Evolutionary conservation across 2,329 filamentous ascomycete genomes (phyloP).

Genomic region (Plenodomus biglobosus): DNA sequence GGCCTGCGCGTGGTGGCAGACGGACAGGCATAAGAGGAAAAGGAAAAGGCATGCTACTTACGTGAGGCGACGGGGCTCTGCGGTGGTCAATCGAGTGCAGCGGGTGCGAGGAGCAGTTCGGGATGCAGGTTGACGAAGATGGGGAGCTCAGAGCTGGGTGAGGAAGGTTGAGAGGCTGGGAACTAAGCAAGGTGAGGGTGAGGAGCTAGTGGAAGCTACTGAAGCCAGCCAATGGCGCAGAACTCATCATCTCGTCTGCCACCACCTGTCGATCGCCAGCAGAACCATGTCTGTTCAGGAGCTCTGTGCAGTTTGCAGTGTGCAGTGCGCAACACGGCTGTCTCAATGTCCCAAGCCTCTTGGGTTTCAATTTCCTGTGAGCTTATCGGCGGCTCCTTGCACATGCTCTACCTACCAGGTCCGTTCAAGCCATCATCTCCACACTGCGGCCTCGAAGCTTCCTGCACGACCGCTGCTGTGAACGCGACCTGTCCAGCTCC

Average conservation of each 20-base stretch:
- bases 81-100: conserved; percentile 1
- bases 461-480: conserved; percentile 20
- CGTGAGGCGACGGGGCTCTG: conserved; percentile 22
- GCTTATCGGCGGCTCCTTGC: too few species aligned
- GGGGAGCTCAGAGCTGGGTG: conserved; percentile 4
- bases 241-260: conserved; percentile 6
- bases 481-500: conserved; percentile 21
- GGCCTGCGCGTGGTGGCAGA: conserved; percentile 12
- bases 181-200: conserved; percentile 9
- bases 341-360: neutral
- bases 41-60: conserved; percentile 30
- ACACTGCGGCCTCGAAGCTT: neutral
- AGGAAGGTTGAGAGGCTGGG: conserved; percentile 9
- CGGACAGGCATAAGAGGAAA: too few species aligned
- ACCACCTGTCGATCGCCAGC: neutral
- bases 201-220: conserved; percentile 13
- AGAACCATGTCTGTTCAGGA: neutral
- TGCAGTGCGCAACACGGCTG: too few species aligned
- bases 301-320: too few species aligned
- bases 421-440: too few species aligned
- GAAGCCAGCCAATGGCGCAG: conserved; percentile 10
- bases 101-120: conserved; percentile 3
- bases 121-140: conserved; percentile 2
- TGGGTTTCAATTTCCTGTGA: neutral
- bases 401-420: too few species aligned